Conservation (phyloP, 1,139 yeast species). For the Debaryomycetaceae sp. region DNA sequence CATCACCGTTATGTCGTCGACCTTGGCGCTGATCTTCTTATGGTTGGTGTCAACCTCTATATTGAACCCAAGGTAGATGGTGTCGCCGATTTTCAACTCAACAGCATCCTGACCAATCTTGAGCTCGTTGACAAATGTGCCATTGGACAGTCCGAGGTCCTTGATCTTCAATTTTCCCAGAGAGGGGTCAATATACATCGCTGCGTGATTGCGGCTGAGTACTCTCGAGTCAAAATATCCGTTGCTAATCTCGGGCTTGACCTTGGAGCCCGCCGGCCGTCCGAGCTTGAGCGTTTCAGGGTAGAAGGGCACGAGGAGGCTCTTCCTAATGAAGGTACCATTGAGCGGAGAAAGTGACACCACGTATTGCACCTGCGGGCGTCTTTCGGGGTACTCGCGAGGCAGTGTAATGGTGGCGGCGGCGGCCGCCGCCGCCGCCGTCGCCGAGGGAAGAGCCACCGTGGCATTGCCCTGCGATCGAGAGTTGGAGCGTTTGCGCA, state of each 20-base stretch:
- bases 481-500: conserved; percentile 8
- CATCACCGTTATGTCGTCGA: conserved; percentile 66
- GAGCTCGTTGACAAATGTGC: conserved; percentile 81
- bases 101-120: conserved; percentile 63
- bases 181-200: conserved; percentile 68
- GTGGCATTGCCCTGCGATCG: no score
- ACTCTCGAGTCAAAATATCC: conserved; percentile 96
- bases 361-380: conserved; percentile 42
- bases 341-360: conserved; percentile 72
- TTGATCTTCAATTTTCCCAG: conserved; percentile 69
- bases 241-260: conserved; percentile 72
- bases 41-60: conserved; percentile 81
- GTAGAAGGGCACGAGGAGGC: conserved; percentile 68
- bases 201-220: conserved; percentile 90
- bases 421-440: conserved; percentile 10
- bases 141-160: conserved; percentile 89
- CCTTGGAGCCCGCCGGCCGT: conserved; percentile 73
- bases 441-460: conserved; percentile 9
- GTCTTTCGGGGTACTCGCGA: conserved; percentile 17
- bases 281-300: conserved; percentile 89
- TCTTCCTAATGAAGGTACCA: conserved; percentile 77
- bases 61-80: conserved; percentile 85
- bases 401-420: conserved; percentile 11
- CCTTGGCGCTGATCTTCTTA: conserved; percentile 75
- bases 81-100: conserved; percentile 70